Percentiles rank a stretch among this genome's conserved stretches.
These are phyloP conservation scores for Metarhizium rileyi DNA, from an alignment of 2,329 filamentous ascomycete species.

Conservation along the genomic window DNA sequence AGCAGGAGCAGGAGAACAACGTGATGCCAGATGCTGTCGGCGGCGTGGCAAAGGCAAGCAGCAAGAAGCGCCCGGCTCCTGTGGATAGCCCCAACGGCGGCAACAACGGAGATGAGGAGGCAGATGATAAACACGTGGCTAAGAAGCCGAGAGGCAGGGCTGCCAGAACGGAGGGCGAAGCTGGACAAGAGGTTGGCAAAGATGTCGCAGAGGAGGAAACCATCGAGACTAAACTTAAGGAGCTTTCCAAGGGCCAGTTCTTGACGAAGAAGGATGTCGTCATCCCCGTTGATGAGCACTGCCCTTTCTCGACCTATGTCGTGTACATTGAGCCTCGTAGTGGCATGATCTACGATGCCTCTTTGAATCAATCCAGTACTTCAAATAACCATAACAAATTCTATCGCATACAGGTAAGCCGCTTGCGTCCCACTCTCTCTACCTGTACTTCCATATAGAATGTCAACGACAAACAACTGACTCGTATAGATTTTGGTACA, in stretches of 20 bases:
- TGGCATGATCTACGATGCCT: slow-evolving; percentile 66
- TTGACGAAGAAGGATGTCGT: slow-evolving; percentile 34
- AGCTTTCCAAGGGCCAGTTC: slow-evolving; percentile 33
- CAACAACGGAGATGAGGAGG: slow-evolving; percentile 12
- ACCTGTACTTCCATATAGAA: neutral
- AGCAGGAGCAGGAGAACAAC: neutral
- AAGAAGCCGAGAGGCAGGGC: slow-evolving; percentile 20
- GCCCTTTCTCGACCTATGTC: slow-evolving; percentile 24
- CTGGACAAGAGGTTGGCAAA: slow-evolving; percentile 30
- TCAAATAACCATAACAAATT: slow-evolving; percentile 73
- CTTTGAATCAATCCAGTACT: slow-evolving; percentile 69
- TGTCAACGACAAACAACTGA: neutral
- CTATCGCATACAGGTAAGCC: slow-evolving; percentile 58
- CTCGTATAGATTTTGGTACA: slow-evolving; percentile 28
- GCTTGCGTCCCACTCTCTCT: neutral
- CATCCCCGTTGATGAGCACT: slow-evolving; percentile 42
- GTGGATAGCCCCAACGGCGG: slow-evolving; percentile 12
- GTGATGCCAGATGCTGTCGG: slow-evolving; percentile 7
- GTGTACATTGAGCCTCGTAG: slow-evolving; percentile 56
- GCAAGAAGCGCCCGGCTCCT: slow-evolving; percentile 18
- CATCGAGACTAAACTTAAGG: slow-evolving; percentile 21
- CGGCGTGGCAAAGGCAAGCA: slow-evolving; percentile 14
- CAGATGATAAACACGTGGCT: slow-evolving; percentile 12
- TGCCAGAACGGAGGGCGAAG: slow-evolving; percentile 21
- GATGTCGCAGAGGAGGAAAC: slow-evolving; percentile 20